Evolutionary conservation across 306 rosid genomes (phyloP), one percentile per base, ranked within the genome.

Genomic region (Purshia tridentata): DNA sequence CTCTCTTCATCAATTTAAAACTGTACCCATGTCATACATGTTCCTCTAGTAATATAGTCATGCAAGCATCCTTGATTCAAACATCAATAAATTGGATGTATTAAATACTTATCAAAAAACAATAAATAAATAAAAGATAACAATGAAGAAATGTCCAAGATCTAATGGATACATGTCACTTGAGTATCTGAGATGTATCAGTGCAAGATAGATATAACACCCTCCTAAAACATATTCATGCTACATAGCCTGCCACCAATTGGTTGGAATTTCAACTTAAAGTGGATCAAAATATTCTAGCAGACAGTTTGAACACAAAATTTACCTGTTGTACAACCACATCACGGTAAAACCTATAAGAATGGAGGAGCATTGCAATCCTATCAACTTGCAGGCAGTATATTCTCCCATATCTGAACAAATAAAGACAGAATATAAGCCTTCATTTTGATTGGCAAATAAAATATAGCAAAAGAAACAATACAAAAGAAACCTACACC

Each of bases 371-470:
- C 97, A 90, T 94, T 52, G 99, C 96, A 76, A 88, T 85, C 86
- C 95, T 88, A 83, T 94, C 99, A 67, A 94, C 88, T 78, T 91
- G 99, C 85, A 94, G 82, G 89, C 96, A 94, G 83, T 94, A 91
- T 88, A 94, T 87, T 90, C 99, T 88, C 70, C 99, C 99, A 85
- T 94, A 94, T 55, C 99, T 94, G 91, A 77, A 69, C 60, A 72
- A 77, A 61, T 16, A 71, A 69, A 63, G 72, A 62, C 23, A 6
- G 46, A 69, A 29, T 68, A 23, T 67, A 67, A 79, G 65, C 19
- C 73, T 78, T 47, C 13, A 57, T 72, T 71, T 65, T 70, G 54
- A 56, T 50, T 62, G 46, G 80, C 62, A 61, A 64, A 65, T 72
- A 12, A 46, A 75, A 77, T 48, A 14, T 16, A 69, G 76, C 14